Base-by-base conservation (phyloP, 2,329 filamentous ascomycete genomes). In the Penicillium nordicum region DNA sequence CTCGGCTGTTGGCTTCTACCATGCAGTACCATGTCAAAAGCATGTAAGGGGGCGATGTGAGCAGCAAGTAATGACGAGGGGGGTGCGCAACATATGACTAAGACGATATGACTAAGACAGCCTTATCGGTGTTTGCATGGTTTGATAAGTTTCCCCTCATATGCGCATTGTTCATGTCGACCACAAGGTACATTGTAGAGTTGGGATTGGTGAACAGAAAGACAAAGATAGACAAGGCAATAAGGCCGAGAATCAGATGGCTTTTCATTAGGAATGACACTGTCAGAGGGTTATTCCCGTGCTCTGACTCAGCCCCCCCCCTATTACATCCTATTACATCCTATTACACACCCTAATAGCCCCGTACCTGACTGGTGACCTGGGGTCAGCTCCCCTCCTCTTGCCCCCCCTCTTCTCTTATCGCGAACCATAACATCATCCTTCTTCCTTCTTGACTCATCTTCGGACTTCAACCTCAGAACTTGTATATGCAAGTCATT, bases 301-400 rank as follows among this genome's bases (percentile, higher is more conserved):
- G 34, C 38, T 63, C 60, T 66, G 63, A 66, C 56, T 66, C 62
- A 66, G 63, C 55, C 52, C 56, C 53, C 34, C 34, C 36, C 41
- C 43, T 57, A 43, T 55, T 53, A 37, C 42, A 41, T 50, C 42
- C 48, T 58, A 44, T 53, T 53, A 38, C 42, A 41, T 53, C 52
- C 53, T 45, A 55, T 52, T 49, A 43, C 58, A 43, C 58, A 55
- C 58, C 56, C 47, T 41, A 36, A 44, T 37, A 43, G 21, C 53
- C 41, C 53, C 53, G 53, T 55, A 57, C 54, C 54, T 57, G 54
- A 53, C 54, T 53, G 50, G 37, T 57, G 49, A 57, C 50, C 55
- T 48, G 52, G 52, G 46, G 52, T 55, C 52, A 50, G 38, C 57
- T 54, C 46, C 29, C 42, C 48, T 46, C 50, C 61, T 10, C 57